Evolutionary conservation across 2,329 filamentous ascomycete genomes (phyloP), one percentile per base, ranked within the genome.

Genomic region (Sporothrix phasma): DNA sequence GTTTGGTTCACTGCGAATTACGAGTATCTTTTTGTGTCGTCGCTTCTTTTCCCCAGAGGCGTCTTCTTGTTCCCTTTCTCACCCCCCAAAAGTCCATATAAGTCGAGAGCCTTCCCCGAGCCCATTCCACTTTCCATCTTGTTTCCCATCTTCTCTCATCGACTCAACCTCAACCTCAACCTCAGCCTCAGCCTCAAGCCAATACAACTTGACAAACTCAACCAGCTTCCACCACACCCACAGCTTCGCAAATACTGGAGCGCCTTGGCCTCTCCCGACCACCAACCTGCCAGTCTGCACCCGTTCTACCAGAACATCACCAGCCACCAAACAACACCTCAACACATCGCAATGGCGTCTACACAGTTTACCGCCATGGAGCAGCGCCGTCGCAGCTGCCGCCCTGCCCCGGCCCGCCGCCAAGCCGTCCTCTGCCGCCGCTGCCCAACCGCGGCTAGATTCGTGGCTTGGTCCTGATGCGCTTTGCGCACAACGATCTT

Each of bases 321-420:
- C 66, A 64, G 47, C 43, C 63, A 54, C 64, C 47, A 41, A n/a
- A 64, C 54, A 61, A 62, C 68, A 65, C 5, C 49, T 24, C 66
- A 66, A 34, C 61, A 64, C 43, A 51, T 24, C 58, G 34, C 66
- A 65, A 66, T 68, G 63, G 67, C 66, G 61, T 66, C 67, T 63
- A 65, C 61, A 70, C 68, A 72, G 65, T 68, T 72, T 74, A 77
- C 74, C 66, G 83, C 84, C 80, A 80, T 82, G 75, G 77, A 81
- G 68, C 82, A 85, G 75, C 81, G 84, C 73, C 84, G 67, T 85
- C 84, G 70, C 83, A 86, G 72, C 82, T 87, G 69, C 84, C 84
- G 77, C 84, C 84, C 69, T 87, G 84, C 81, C 84, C 84, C 63
- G 84, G 84, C 70, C 84, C 84, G 66, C 84, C 84, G 71, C 84